Base-by-base conservation (phyloP, 2,329 filamentous ascomycete genomes). In the Trichoderma koningii region DNA sequence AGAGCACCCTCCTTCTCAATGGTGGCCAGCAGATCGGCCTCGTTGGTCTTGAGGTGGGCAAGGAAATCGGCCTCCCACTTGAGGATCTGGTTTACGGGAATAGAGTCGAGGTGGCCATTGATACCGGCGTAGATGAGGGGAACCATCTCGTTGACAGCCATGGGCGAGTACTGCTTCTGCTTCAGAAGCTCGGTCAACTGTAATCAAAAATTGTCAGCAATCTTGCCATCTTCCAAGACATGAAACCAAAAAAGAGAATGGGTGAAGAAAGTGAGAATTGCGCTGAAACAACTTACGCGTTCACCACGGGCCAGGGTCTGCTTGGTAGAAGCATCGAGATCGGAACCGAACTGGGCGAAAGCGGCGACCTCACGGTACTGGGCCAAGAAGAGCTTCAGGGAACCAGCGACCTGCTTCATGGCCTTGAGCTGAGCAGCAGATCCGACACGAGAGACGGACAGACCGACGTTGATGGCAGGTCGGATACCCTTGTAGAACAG, bases 401-500 rank as follows among this genome's bases (percentile, higher is more conserved):
- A 98, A 88, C 95, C 95, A 77, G 95, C 95, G 76, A 99, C 95
- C 87, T 99, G 95, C 89, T 99, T 99, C 95, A 99, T 99, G 84
- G 95, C 93, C 92, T 98, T 99, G 82, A 98, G 88, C 88, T 99
- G 95, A 79, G 95, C 95, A 80, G 95, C 92, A 78, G 95, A 99
- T 81, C 95, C 95, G 89, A 99, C 95, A 92, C 95, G 95, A 74
- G 95, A 99, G 75, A 99, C 95, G 76, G 95, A 99, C 75, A 99
- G 92, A 95, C 95, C 95, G 91, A 99, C 95, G 89, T 99, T 99
- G 83, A 99, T 99, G 85, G 95, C 95, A 76, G 95, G 95, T 79
- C 95, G 94, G 83, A 99, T 85, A 96, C 95, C 95, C 92, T 99
- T 99, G 92, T 97, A 98, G 91, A 98, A 99, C 71, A 98, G 87